phyloP scores from a whole-genome alignment of 1,139 yeast genomes.

The Yamadazyma sp. region DNA sequence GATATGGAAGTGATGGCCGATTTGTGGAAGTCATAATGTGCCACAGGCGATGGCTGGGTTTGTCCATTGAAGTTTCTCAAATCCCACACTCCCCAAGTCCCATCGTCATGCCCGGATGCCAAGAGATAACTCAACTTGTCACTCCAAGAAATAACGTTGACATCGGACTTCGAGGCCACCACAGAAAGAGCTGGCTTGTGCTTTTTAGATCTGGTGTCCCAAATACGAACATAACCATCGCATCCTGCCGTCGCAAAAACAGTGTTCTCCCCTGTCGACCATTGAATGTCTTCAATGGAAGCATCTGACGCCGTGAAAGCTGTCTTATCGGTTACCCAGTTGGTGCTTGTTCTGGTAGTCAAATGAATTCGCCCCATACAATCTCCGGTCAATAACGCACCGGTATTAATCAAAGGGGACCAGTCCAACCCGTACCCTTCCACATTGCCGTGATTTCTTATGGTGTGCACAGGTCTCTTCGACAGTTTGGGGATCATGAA shows the following conservation, averaged over 20 bases:
- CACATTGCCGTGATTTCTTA: constrained; percentile 85
- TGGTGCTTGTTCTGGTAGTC: constrained; percentile 73
- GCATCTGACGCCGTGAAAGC: constrained; percentile 71
- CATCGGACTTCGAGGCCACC: constrained; percentile 79
- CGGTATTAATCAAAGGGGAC: constrained; percentile 84
- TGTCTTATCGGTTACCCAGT: constrained; percentile 85
- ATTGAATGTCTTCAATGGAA: constrained; percentile 93
- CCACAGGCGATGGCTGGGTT: constrained; percentile 72
- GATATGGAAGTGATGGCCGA: constrained; percentile 90
- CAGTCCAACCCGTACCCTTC: constrained; percentile 98
- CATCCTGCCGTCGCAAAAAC: constrained; percentile 93
- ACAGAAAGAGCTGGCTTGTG: constrained; percentile 90
- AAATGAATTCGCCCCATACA: constrained; percentile 77
- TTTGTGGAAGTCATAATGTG: constrained; percentile 92
- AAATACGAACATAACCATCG: constrained; percentile 88
- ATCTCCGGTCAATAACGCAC: constrained; percentile 87
- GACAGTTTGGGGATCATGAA: constrained; percentile 72
- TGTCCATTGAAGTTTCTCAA: constrained; percentile 75
- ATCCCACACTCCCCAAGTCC: constrained; percentile 98
- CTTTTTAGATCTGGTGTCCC: constrained; percentile 95
- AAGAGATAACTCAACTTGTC: constrained; percentile 78
- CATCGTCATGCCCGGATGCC: constrained; percentile 97
- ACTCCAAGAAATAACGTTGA: constrained; percentile 97
- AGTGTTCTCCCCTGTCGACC: constrained; percentile 90
- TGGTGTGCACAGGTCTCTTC: constrained; percentile 83